Conservation (phyloP, 768 basidiomycete species). For the Suillus alpinus region DNA sequence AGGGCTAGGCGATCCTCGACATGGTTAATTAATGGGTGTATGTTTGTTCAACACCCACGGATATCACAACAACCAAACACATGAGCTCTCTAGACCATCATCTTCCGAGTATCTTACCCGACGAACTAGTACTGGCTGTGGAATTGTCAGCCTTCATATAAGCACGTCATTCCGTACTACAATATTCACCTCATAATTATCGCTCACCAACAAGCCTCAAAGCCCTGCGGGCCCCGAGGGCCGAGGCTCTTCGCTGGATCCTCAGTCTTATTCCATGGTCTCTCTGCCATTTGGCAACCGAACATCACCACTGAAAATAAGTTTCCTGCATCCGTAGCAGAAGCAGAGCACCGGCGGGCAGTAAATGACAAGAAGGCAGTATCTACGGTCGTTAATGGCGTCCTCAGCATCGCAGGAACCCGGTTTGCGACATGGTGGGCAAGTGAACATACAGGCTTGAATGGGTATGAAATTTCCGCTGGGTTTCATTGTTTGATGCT, state of each 20-base stretch:
- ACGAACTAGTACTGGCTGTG: constrained; percentile 36
- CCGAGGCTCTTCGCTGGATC: constrained; percentile 45
- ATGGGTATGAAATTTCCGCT: constrained; percentile 50
- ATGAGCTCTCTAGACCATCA: constrained; percentile 60
- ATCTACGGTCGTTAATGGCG: constrained; percentile 65
- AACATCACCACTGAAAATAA: constrained; percentile 76
- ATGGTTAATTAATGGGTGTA: background rate
- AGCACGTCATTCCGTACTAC: constrained; percentile 54
- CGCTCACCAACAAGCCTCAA: constrained; percentile 47
- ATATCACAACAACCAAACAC: background rate
- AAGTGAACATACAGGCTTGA: constrained; percentile 61
- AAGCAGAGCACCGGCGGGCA: constrained; percentile 44
- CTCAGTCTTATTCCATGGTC: constrained; percentile 63
- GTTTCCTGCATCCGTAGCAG: constrained; percentile 52
- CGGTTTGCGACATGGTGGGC: constrained; percentile 76
- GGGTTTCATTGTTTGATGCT: constrained; percentile 4
- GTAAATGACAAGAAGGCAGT: constrained; percentile 63
- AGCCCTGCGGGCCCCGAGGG: constrained; percentile 36
- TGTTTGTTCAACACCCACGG: no score
- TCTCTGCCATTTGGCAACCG: constrained; percentile 72
- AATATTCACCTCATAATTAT: constrained; percentile 54
- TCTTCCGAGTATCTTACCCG: constrained; percentile 46
- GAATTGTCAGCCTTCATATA: constrained; percentile 41
- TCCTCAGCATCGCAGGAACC: constrained; percentile 65
- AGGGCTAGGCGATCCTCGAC: background rate